Conservation (phyloP, 78 protist genomes). For the Dictyostelium capitatum region DNA sequence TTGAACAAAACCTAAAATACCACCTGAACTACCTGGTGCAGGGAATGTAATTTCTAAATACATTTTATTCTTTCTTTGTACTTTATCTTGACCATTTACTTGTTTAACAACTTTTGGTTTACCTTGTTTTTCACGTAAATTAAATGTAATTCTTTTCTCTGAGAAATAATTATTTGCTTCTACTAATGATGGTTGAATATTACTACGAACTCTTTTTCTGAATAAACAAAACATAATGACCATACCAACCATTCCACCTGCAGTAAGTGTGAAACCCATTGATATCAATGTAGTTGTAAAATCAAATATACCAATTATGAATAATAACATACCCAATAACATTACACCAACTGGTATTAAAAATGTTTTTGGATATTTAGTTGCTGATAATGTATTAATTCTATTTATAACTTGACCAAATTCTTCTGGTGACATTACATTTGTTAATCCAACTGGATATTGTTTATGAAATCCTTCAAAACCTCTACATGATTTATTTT, state of each 20-base stretch:
- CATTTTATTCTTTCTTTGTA: neutral
- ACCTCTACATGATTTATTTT: neutral
- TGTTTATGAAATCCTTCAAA: slow-evolving; percentile 21
- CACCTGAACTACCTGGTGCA: slow-evolving; percentile 4
- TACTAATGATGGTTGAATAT: neutral
- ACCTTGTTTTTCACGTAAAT: neutral
- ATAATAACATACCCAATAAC: neutral
- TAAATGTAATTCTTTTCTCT: slow-evolving; percentile 28
- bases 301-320: neutral
- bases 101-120: neutral
- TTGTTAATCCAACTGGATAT: neutral
- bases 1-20: neutral
- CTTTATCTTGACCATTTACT: neutral
- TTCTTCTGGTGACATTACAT: neutral
- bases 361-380: neutral
- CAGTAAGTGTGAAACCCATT: neutral
- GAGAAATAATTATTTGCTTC: slow-evolving; percentile 25
- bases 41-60: slow-evolving; percentile 27
- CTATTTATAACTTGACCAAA: slow-evolving; percentile 10
- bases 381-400: neutral
- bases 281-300: neutral
- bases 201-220: neutral
- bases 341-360: neutral
- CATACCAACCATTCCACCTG: neutral
- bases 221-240: neutral